Percentiles rank a stretch among this genome's conserved stretches.
phyloP scores from a whole-genome alignment of 129 eudicot genomes.

The Helianthus tuberosus region DNA sequence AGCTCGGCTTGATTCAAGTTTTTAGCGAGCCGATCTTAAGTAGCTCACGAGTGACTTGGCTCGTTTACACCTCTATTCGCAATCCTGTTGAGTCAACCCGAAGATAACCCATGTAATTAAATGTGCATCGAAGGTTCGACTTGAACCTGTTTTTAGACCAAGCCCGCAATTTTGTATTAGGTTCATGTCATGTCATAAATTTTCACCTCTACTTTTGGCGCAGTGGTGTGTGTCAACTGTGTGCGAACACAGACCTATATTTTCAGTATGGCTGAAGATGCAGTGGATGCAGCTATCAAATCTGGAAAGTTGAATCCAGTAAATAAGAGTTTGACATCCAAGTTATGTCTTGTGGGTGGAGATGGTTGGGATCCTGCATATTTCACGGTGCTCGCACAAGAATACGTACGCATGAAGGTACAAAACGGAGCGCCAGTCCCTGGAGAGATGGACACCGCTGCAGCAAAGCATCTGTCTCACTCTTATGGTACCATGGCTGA shows the following conservation, averaged over 20 bases:
- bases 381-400: conserved; percentile 80
- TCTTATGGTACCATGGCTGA: conserved; percentile 81
- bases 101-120: no score
- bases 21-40: no score
- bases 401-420: conserved; percentile 73
- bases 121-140: no score
- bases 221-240: conserved; percentile 19
- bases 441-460: conserved; percentile 84
- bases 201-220: neutral
- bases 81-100: no score
- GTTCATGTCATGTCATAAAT: neutral
- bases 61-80: no score
- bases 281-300: conserved; percentile 75
- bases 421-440: conserved; percentile 64
- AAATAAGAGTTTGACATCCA: conserved; percentile 54
- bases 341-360: conserved; percentile 74
- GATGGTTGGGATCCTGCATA: conserved; percentile 90
- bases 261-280: conserved; percentile 96
- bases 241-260: neutral
- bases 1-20: no score
- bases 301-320: conserved; percentile 69
- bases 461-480: conserved; percentile 84
- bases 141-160: no score
- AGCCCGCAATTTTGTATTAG: neutral
- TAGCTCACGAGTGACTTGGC: no score